A percentile compares a stretch with the other conserved stretches of the same genome.
Conservation (phyloP, 495 filamentous ascomycete genomes). For the Penicillium daleae region DNA sequence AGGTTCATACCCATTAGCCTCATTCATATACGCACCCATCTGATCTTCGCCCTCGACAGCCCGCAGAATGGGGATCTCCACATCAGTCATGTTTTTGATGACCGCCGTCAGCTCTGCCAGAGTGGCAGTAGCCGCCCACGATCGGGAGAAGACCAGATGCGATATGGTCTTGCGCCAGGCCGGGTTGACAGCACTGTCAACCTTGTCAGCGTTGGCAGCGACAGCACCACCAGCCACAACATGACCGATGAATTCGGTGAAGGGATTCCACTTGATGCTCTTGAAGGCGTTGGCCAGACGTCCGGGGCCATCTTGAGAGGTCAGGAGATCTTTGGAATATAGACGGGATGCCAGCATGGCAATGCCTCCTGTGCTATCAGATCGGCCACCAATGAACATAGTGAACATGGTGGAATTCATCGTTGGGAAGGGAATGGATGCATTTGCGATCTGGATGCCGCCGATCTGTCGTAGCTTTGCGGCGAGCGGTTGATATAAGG, state of each 20-base stretch:
- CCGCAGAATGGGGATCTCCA: constrained; percentile 45
- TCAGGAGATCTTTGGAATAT: constrained; percentile 36
- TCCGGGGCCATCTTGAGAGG: constrained; percentile 25
- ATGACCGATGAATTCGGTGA: constrained; percentile 23
- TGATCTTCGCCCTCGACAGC: constrained; percentile 36
- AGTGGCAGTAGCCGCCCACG: constrained; percentile 26
- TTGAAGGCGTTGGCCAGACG: constrained; percentile 31
- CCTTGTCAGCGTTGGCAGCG: constrained; percentile 27
- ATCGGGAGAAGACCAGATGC: constrained; percentile 28
- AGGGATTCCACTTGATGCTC: constrained; percentile 21
- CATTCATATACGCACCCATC: constrained; percentile 55
- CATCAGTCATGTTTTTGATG: constrained; percentile 42
- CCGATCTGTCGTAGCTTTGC: constrained; percentile 20
- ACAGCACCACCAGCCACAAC: constrained; percentile 40
- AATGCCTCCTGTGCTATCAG: constrained; percentile 29
- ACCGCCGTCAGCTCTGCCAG: constrained; percentile 33
- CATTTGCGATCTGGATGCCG: constrained; percentile 22
- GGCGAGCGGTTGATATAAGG: constrained; percentile 23
- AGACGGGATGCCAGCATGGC: constrained; percentile 31
- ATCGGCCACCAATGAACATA: constrained; percentile 16
- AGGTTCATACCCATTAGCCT: constrained; percentile 51
- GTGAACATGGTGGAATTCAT: constrained; percentile 25
- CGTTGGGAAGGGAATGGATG: constrained; percentile 21
- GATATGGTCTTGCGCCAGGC: constrained; percentile 41
- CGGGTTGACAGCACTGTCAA: constrained; percentile 42